Evolutionary conservation across 371 early-diverging fungal genomes (phyloP), one percentile per base, ranked within the genome.

Genomic region (Mucor mucedo): DNA sequence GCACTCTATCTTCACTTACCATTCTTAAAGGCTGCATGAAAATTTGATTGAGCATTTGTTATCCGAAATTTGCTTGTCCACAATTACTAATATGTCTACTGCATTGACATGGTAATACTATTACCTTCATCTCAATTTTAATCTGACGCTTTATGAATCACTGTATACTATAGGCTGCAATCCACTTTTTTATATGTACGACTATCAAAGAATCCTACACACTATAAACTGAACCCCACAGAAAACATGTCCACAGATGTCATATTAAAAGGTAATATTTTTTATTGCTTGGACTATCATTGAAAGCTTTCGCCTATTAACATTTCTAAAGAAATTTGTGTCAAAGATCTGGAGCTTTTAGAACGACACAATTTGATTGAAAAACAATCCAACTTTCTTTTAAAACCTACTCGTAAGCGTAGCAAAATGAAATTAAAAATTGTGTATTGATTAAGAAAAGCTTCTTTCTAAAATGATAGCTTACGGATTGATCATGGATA

Each of bases 21-120:
- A 48, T 33, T 29, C 1, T 39, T 10, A 33, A 27, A 82, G 82
- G 33, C 76, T 97, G 30, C 91, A 94, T 68, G 73, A 84, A 35
- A 84, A 87, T 62, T 70, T 95, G 52, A 87, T 86, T 60, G 95
- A 95, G 67, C 88, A 91, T 70, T 60, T 98, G 42, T 89, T 91
- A 76, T 87, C 95, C 8, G 95, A 96, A 65, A 88, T 95, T 14
- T 90, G 87, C 29, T 68, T 94, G 5, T 87, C 89, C 2, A 86
- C 89, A 7, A 85, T 96, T 27, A 58, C 49, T 35, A 83, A 75
- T 58, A 58, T 81, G 2, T 55, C 69, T n/a, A 72, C 80, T 5
- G 90, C 88, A 6, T 70, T 91, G 6, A 69, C 84, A 58, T 96
- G 94, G 91, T 79, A 74, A 9, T 2, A 60, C 44, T 9, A 14